Evolutionary conservation across 2,329 filamentous ascomycete species (phyloP).

Genomic region (Aphanoascus verrucosus): DNA sequence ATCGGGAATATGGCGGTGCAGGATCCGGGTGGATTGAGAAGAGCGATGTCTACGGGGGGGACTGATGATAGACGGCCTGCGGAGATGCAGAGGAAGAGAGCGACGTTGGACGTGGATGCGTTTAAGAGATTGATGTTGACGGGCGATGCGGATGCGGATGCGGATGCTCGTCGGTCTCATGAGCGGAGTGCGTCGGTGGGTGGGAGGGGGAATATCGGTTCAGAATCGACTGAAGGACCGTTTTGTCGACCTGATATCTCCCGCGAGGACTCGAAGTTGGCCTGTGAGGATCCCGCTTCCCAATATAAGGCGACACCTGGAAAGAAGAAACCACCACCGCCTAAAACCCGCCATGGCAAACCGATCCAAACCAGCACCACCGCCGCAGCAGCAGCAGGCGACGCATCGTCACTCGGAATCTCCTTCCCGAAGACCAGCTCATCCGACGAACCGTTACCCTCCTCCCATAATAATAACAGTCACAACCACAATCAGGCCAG

Average conservation of each 20-base stretch:
- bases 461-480: no score
- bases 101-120: constrained; percentile 61
- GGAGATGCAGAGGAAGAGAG: constrained; percentile 20
- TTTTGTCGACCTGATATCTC: neutral
- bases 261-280: neutral
- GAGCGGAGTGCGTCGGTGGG: neutral
- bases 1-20: constrained; percentile 11
- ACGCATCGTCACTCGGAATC: constrained; percentile 4
- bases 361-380: constrained; percentile 20
- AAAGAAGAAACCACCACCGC: constrained; percentile 61
- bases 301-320: neutral
- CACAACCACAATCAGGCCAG: no score
- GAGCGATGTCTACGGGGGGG: neutral
- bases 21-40: constrained; percentile 7
- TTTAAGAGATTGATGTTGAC: constrained; percentile 69
- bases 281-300: neutral
- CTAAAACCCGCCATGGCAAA: constrained; percentile 68
- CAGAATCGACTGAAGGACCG: neutral
- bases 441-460: neutral
- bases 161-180: neutral
- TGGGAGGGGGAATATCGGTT: neutral
- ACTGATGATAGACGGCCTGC: neutral
- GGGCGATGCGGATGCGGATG: constrained; percentile 44
- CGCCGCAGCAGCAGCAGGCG: no score
- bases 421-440: neutral